Percentiles rank a stretch among this genome's conserved stretches.
Conservation (phyloP, 106 monocot genomes). For the Cymbidium sinense region DNA sequence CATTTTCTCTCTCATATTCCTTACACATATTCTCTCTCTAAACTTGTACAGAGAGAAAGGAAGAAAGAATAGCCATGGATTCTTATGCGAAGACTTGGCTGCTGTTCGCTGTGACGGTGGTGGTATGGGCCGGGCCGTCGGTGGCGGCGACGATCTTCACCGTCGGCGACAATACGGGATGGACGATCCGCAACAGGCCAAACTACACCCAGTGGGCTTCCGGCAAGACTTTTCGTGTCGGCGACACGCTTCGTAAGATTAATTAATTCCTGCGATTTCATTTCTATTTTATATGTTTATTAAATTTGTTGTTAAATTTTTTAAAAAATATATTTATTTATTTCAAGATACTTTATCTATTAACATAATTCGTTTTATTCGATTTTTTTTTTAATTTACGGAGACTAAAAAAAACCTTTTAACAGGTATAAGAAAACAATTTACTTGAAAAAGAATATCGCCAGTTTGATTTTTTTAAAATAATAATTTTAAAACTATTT, state of each 20-base stretch:
- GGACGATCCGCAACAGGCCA: conserved; percentile 17
- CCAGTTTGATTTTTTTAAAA: too few species aligned
- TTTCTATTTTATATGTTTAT: neutral
- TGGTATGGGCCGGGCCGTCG: neutral
- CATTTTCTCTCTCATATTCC: too few species aligned
- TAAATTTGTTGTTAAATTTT: too few species aligned
- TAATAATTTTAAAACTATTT: too few species aligned
- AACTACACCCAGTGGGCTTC: conserved; percentile 29
- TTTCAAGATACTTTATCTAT: neutral
- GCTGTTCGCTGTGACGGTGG: neutral
- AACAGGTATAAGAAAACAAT: too few species aligned
- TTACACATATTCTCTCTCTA: too few species aligned
- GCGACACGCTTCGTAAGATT: conserved; percentile 39
- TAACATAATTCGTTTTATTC: too few species aligned
- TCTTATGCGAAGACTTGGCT: neutral
- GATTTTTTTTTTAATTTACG: too few species aligned
- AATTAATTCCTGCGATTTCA: neutral
- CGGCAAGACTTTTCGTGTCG: conserved; percentile 23
- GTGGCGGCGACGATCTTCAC: conserved; percentile 11
- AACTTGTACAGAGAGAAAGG: neutral
- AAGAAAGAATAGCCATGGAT: neutral
- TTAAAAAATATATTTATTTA: too few species aligned
- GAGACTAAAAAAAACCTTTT: too few species aligned
- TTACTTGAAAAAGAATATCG: too few species aligned
- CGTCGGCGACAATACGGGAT: conserved; percentile 29